Percentiles rank a stretch among this genome's conserved stretches.
These are phyloP conservation scores for Pichia paraexigua DNA, from an alignment of 805 yeast genomes.

Conservation along the genomic window DNA sequence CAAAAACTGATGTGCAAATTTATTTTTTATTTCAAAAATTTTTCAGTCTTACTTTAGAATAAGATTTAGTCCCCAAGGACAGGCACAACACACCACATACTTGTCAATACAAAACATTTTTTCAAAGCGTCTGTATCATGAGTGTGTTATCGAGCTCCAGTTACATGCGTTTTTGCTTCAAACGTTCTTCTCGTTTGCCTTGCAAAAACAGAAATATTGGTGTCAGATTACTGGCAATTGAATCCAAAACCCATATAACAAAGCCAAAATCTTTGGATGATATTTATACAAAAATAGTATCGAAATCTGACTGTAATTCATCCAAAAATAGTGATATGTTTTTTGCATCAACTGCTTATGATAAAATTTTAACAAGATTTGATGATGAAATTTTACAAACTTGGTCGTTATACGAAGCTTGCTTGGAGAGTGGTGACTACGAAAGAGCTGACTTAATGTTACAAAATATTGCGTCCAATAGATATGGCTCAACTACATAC, in stretches of 20 bases:
- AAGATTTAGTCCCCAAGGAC: not conserved
- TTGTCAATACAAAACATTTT: not conserved
- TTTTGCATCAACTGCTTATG: slow-evolving; percentile 19
- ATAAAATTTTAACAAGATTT: slow-evolving; percentile 22
- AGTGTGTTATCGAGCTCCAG: slow-evolving; percentile 8
- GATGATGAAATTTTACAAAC: slow-evolving; percentile 20
- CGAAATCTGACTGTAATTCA: not conserved
- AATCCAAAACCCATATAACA: slow-evolving; percentile 3
- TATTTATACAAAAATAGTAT: slow-evolving; percentile 10
- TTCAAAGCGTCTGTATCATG: not conserved
- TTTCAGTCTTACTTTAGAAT: not conserved
- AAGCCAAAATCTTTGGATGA: slow-evolving; percentile 17
- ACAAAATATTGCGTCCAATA: slow-evolving; percentile 40
- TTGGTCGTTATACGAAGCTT: slow-evolving; percentile 75
- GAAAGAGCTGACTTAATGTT: slow-evolving; percentile 65
- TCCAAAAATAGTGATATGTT: slow-evolving; percentile 7
- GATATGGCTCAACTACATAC: slow-evolving; percentile 25
- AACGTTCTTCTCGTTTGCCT: not conserved
- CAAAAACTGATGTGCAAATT: not conserved
- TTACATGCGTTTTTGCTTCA: slow-evolving; percentile 3
- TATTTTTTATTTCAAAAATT: not conserved
- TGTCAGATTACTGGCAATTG: slow-evolving; percentile 9
- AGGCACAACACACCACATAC: not conserved
- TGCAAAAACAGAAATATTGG: not conserved
- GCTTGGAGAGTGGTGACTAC: slow-evolving; percentile 56